Percentiles rank a stretch among this genome's conserved stretches.
These are phyloP conservation scores for Podaxis carcinomalis DNA, from an alignment of 768 basidiomycete genomes.

Conservation along the genomic window DNA sequence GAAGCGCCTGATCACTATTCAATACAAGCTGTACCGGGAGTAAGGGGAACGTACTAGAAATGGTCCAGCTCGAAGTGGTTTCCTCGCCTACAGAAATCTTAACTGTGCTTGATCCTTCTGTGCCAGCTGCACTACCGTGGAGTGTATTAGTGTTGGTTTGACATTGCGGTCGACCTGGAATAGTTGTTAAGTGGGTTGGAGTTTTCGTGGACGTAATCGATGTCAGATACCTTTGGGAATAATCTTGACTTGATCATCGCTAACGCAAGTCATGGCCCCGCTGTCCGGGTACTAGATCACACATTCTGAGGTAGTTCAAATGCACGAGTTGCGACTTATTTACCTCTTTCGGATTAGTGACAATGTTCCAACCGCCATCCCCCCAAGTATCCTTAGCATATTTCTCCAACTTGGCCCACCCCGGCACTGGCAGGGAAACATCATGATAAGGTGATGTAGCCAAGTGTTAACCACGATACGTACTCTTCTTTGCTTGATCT, in stretches of 20 bases:
- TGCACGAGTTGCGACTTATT: not conserved
- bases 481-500: constrained; percentile 2
- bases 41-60: not conserved
- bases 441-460: not conserved
- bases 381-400: constrained; percentile 15
- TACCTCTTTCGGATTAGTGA: constrained; percentile 13
- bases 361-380: constrained; percentile 10
- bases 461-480: not conserved
- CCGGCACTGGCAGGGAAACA: constrained; percentile 5
- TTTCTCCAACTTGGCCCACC: constrained; percentile 12
- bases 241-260: not conserved
- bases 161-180: constrained; percentile 4
- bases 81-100: not conserved
- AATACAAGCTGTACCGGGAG: not conserved
- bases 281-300: not conserved
- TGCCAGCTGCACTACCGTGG: not conserved
- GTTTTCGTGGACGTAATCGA: not conserved
- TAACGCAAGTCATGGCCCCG: not conserved
- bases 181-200: not conserved
- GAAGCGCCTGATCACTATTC: not conserved
- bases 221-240: not conserved
- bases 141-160: not conserved
- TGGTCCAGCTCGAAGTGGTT: not conserved
- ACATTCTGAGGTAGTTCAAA: not conserved
- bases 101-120: not conserved